Conservation (phyloP, 495 filamentous ascomycete genomes). For the Aspergillus hancockii region DNA sequence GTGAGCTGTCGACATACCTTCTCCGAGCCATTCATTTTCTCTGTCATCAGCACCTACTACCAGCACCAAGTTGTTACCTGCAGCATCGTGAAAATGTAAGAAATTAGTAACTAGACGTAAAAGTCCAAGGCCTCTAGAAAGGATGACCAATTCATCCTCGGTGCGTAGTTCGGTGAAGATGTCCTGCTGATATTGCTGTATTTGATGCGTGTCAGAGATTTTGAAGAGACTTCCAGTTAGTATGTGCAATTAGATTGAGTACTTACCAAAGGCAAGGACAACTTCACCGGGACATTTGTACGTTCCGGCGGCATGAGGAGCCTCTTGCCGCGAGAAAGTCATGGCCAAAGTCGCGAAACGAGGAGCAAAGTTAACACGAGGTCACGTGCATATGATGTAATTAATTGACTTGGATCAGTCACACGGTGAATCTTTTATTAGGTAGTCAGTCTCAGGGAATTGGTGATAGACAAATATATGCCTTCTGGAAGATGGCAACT, state of each 20-base stretch:
- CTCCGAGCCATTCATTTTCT: conserved; percentile 93
- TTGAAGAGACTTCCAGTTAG: background rate
- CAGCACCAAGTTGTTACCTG: conserved; percentile 88
- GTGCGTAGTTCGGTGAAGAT: conserved; percentile 85
- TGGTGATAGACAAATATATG: too few relatives aligned
- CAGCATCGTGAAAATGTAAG: conserved; percentile 93
- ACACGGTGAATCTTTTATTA: too few relatives aligned
- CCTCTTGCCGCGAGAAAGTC: conserved; percentile 32
- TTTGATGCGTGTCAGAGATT: conserved; percentile 18
- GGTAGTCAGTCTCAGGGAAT: too few relatives aligned
- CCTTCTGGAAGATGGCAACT: background rate
- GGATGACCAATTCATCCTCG: conserved; percentile 90
- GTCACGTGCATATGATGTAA: conserved; percentile 45
- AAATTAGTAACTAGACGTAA: conserved; percentile 89
- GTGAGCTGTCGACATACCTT: conserved; percentile 46
- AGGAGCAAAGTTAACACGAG: conserved; percentile 19
- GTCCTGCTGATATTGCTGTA: conserved; percentile 80
- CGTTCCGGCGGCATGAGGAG: conserved; percentile 58
- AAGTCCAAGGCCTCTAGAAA: conserved; percentile 89
- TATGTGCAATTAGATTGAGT: background rate
- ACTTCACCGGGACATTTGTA: conserved; percentile 73
- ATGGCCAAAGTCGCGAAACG: conserved; percentile 16
- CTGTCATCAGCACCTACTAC: conserved; percentile 88
- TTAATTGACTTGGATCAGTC: background rate
- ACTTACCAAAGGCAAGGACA: conserved; percentile 85